Evolutionary conservation across 139 green algal species (phyloP).

Genomic region (Tetraselmis chui): DNA sequence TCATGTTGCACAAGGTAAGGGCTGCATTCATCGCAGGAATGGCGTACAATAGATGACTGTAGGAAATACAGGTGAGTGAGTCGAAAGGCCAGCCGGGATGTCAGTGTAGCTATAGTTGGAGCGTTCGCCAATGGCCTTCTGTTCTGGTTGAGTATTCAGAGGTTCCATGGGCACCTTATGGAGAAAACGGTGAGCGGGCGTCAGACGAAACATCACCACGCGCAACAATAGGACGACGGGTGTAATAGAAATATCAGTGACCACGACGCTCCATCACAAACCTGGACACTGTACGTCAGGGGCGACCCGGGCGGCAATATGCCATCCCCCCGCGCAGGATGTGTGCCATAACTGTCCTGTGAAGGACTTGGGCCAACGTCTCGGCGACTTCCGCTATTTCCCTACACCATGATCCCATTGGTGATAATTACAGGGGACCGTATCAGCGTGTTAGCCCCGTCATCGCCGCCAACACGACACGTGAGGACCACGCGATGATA

Average conservation of each 20-base stretch:
- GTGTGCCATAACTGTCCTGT: no score
- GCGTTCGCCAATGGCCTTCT: background rate
- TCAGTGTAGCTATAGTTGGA: conserved; percentile 34
- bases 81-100: conserved; percentile 50
- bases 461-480: no score
- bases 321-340: background rate
- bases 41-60: background rate
- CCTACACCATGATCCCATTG: no score
- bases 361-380: no score
- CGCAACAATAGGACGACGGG: background rate
- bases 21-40: background rate
- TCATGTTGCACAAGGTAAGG: background rate
- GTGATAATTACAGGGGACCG: no score
- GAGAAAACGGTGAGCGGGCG: no score
- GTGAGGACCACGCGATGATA: no score
- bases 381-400: no score
- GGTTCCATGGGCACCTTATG: conserved; percentile 47
- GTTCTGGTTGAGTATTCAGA: conserved; percentile 28
- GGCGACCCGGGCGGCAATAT: conserved; percentile 56
- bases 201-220: conserved; percentile 5
- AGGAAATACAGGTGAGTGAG: conserved; percentile 37
- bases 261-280: conserved; percentile 40
- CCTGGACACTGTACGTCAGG: conserved; percentile 77
- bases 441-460: no score
- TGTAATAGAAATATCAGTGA: conserved; percentile 15